These are phyloP conservation scores for Silene uniflora DNA, from an alignment of 148 eudicot species.

Conservation along the genomic window DNA sequence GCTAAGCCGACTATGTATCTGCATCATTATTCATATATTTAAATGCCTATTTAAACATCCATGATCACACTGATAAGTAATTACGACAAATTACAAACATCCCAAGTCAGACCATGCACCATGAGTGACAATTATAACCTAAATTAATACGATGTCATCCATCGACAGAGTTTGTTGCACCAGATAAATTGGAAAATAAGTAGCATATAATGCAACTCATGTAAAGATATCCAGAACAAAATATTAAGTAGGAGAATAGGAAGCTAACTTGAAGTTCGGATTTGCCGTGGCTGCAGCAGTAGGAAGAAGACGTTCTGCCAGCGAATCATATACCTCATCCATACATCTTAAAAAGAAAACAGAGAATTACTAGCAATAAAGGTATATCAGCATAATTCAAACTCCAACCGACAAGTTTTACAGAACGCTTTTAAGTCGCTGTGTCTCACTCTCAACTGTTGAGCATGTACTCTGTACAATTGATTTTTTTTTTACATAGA, in stretches of 20 bases:
- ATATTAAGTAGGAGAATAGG: background rate
- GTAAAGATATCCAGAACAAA: background rate
- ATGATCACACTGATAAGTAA: background rate
- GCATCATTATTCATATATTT: slow-evolving; percentile 25
- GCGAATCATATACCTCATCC: slow-evolving; percentile 78
- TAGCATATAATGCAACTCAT: background rate
- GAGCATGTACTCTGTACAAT: no score
- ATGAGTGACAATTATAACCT: background rate
- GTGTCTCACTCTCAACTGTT: no score
- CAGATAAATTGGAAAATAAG: slow-evolving; percentile 3
- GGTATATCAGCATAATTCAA: background rate
- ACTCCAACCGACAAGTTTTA: background rate
- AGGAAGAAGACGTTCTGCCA: slow-evolving; percentile 76
- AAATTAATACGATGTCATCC: background rate
- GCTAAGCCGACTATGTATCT: slow-evolving; percentile 91
- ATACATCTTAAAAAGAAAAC: slow-evolving; percentile 44
- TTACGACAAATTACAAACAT: background rate
- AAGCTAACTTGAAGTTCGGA: slow-evolving; percentile 71
- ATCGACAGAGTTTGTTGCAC: background rate
- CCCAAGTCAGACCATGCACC: background rate
- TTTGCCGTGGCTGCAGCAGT: slow-evolving; percentile 62
- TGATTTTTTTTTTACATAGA: no score
- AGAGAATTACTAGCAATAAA: background rate
- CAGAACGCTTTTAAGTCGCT: background rate
- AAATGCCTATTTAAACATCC: background rate